Conservation (phyloP, 1,284 basidiomycete genomes). For the Prillingera fragicola region DNA sequence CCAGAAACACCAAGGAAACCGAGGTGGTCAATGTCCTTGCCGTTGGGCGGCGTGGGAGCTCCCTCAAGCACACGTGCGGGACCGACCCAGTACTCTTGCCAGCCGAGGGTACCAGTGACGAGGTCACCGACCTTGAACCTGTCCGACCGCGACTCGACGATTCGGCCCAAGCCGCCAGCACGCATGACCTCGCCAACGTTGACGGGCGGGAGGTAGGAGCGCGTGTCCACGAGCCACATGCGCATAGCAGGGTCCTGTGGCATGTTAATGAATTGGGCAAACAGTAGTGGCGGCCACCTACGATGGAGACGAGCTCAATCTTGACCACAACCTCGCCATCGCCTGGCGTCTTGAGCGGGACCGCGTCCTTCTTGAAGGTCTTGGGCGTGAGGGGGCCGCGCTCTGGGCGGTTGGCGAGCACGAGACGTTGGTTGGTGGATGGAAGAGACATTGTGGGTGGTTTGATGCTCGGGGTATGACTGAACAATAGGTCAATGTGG, state of each 20-base stretch:
- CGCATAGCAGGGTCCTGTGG: conserved; percentile 74
- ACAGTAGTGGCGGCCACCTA: conserved; percentile 28
- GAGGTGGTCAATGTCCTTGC: conserved; percentile 64
- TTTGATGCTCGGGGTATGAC: no score
- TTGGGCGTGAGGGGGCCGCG: conserved; percentile 58
- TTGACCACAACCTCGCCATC: conserved; percentile 63
- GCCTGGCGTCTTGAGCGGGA: conserved; percentile 55
- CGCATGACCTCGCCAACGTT: conserved; percentile 78
- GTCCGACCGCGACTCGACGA: conserved; percentile 56
- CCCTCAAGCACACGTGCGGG: conserved; percentile 56
- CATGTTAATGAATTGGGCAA: neutral
- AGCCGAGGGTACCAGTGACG: conserved; percentile 55
- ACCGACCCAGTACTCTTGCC: conserved; percentile 69
- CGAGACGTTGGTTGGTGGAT: conserved; percentile 56
- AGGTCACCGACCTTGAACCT: conserved; percentile 60
- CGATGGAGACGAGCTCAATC: conserved; percentile 66
- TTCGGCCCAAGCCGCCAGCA: conserved; percentile 62
- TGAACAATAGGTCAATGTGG: no score
- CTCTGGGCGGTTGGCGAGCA: conserved; percentile 65
- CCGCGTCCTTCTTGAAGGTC: conserved; percentile 60
- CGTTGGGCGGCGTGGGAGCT: conserved; percentile 55
- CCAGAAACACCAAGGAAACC: conserved; percentile 68
- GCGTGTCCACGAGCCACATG: conserved; percentile 65
- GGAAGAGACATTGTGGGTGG: conserved; percentile 5
- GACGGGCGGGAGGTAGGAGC: conserved; percentile 57